phyloP scores from a whole-genome alignment of 1,284 basidiomycete genomes.

The Cutaneotrichosporon mucoides region DNA sequence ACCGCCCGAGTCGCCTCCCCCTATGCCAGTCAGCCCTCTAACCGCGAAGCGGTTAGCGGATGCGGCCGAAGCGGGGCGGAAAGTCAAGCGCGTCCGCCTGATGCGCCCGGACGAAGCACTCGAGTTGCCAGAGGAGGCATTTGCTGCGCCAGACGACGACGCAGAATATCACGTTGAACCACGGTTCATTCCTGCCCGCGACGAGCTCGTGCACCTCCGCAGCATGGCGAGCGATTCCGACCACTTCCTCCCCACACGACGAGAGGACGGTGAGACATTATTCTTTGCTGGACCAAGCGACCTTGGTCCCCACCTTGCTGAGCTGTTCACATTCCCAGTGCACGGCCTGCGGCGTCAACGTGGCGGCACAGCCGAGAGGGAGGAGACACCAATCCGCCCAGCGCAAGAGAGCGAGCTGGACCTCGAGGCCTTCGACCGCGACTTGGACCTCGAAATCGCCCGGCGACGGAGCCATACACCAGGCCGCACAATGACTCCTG shows the following conservation, averaged over 20 bases:
- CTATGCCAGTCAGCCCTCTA: constrained; percentile 54
- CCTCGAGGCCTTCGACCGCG: constrained; percentile 7
- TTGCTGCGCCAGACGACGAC: constrained; percentile 48
- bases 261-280: constrained; percentile 61
- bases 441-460: too few relatives aligned
- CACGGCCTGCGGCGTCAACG: constrained; percentile 50
- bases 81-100: constrained; percentile 57
- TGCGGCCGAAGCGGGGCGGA: constrained; percentile 18
- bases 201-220: constrained; percentile 71
- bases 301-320: constrained; percentile 66
- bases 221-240: constrained; percentile 76
- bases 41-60: constrained; percentile 51
- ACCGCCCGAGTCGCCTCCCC: constrained; percentile 34
- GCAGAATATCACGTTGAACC: constrained; percentile 69
- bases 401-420: background rate
- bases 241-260: constrained; percentile 75
- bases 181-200: constrained; percentile 74
- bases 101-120: constrained; percentile 63
- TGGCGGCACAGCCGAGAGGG: background rate
- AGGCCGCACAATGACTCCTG: too few relatives aligned
- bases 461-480: too few relatives aligned
- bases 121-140: constrained; percentile 50
- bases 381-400: constrained; percentile 8
- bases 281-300: constrained; percentile 72
- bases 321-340: constrained; percentile 77